Evolutionary conservation across 1,284 basidiomycete species (phyloP).

Genomic region (Polyporus tsugae): DNA sequence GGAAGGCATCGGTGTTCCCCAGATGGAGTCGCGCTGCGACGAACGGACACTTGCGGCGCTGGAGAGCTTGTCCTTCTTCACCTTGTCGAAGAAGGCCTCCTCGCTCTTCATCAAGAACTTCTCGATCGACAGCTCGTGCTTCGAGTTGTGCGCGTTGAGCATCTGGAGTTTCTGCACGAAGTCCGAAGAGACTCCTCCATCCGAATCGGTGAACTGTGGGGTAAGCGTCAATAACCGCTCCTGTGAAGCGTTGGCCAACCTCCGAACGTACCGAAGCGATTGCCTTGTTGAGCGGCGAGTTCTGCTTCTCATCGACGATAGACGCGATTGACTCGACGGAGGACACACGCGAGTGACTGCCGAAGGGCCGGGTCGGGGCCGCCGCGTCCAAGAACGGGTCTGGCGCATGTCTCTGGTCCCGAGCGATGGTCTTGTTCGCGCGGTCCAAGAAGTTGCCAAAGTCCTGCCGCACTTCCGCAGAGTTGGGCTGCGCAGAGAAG

Average conservation of each 20-base stretch:
- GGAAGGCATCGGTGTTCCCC: conserved; percentile 77
- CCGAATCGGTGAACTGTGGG: conserved; percentile 85
- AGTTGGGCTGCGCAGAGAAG: conserved; percentile 49
- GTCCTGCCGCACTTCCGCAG: conserved; percentile 49
- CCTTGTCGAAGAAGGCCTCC: conserved; percentile 90
- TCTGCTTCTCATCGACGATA: conserved; percentile 89
- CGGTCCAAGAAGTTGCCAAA: conserved; percentile 86
- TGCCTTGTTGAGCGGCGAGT: conserved; percentile 91
- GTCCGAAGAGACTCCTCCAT: conserved; percentile 88
- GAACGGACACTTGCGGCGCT: conserved; percentile 82
- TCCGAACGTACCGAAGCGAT: conserved; percentile 77
- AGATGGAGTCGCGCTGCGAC: conserved; percentile 82
- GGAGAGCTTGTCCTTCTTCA: conserved; percentile 85
- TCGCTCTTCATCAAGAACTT: conserved; percentile 90
- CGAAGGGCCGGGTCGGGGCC: conserved; percentile 77
- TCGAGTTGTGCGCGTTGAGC: conserved; percentile 87
- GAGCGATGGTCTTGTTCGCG: conserved; percentile 84
- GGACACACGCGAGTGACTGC: conserved; percentile 78
- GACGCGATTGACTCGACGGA: conserved; percentile 90
- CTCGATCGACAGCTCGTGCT: conserved; percentile 90
- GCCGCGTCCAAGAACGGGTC: conserved; percentile 84
- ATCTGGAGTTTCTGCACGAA: conserved; percentile 87
- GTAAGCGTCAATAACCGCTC: neutral
- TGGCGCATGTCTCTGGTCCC: conserved; percentile 76
- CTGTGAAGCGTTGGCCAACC: neutral